Evolutionary conservation across 1,284 basidiomycete species (phyloP).

Genomic region (Ceratobasidium sp.): DNA sequence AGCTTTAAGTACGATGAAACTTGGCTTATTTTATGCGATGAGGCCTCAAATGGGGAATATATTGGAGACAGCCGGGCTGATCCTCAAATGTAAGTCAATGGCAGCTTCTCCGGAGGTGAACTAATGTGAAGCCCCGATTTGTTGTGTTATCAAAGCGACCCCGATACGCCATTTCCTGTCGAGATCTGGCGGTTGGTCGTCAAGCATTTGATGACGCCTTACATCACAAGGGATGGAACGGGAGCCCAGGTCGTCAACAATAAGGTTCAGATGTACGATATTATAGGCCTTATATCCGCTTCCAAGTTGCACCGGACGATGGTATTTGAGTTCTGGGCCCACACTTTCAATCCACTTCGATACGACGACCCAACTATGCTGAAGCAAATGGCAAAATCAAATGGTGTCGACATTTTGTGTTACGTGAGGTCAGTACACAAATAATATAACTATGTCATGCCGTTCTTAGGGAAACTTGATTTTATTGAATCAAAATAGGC

Average conservation of each 20-base stretch:
- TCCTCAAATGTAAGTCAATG: too few relatives aligned
- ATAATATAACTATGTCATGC: background rate
- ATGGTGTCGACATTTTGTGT: background rate
- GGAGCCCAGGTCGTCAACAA: too few relatives aligned
- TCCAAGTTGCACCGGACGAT: conserved; percentile 6
- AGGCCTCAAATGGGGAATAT: too few relatives aligned
- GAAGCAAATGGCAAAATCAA: background rate
- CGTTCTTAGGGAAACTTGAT: background rate
- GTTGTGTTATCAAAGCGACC: too few relatives aligned
- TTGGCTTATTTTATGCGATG: too few relatives aligned
- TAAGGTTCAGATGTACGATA: background rate
- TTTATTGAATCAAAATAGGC: conserved; percentile 5
- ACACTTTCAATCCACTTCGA: background rate
- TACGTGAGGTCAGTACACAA: background rate
- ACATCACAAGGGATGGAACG: background rate
- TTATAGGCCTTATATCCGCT: background rate
- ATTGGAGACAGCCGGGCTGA: too few relatives aligned
- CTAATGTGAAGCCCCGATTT: too few relatives aligned
- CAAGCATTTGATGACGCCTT: background rate
- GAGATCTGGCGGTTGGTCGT: conserved; percentile 20
- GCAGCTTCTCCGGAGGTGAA: too few relatives aligned
- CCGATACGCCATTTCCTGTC: too few relatives aligned
- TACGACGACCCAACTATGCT: background rate
- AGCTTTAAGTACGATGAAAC: too few relatives aligned
- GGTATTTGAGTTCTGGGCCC: conserved; percentile 11